Percentiles rank a stretch among this genome's conserved stretches.
Evolutionary conservation across 805 yeast genomes (phyloP).

Genomic region (Hanseniaspora guilliermondii): DNA sequence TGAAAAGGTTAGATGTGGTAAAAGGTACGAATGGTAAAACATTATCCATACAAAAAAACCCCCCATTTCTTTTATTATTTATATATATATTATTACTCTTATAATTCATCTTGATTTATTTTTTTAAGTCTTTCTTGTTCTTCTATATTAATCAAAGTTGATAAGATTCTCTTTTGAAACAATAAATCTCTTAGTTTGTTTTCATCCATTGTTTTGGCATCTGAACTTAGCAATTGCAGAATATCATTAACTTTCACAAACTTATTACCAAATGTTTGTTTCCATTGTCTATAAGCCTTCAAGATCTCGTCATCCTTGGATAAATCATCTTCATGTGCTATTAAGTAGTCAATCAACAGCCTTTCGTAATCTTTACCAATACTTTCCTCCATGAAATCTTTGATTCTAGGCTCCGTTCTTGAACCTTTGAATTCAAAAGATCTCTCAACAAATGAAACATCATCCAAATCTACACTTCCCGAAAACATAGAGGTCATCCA

Average conservation of each 20-base stretch:
- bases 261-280: neutral
- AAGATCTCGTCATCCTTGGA: neutral
- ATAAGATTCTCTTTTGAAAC: constrained; percentile 10
- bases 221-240: neutral
- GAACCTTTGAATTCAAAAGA: constrained; percentile 4
- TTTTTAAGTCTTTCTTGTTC: constrained; percentile 1
- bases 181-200: neutral
- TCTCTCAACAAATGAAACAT: constrained; percentile 6
- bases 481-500: neutral
- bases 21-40: constrained; percentile 41
- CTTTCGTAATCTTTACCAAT: constrained; percentile 8
- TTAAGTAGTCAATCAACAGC: constrained; percentile 9
- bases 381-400: neutral
- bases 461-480: neutral
- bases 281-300: constrained; percentile 2
- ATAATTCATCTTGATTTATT: constrained; percentile 3
- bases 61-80: neutral
- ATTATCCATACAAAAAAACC: too few relatives aligned
- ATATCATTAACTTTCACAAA: neutral
- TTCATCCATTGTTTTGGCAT: neutral
- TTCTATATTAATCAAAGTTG: constrained; percentile 2
- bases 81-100: neutral
- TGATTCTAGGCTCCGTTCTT: constrained; percentile 7
- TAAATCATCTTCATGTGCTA: neutral
- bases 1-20: constrained; percentile 46